Evolutionary conservation across 305 asterid genomes (phyloP).

Genomic region (Andrographis paniculata): DNA sequence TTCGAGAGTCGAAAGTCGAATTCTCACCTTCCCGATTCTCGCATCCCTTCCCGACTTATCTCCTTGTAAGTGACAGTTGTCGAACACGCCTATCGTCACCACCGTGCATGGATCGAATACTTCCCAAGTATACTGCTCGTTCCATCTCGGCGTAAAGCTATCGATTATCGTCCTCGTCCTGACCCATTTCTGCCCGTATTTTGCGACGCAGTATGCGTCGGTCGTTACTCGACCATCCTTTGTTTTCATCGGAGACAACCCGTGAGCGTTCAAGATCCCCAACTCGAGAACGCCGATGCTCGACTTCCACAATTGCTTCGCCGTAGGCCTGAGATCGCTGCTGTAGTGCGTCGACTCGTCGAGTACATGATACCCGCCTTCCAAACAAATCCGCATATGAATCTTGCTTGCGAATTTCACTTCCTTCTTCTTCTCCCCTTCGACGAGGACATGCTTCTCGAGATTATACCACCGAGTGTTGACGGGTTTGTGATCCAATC

Average conservation of each 20-base stretch:
- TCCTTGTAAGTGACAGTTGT: constrained; percentile 59
- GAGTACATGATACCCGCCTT: constrained; percentile 72
- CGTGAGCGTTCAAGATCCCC: constrained; percentile 50
- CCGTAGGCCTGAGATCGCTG: constrained; percentile 71
- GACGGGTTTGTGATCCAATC: constrained; percentile 57
- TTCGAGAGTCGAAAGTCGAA: constrained; percentile 65
- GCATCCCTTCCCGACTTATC: constrained; percentile 55
- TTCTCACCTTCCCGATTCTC: constrained; percentile 69
- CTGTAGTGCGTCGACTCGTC: constrained; percentile 68
- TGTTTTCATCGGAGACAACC: constrained; percentile 57
- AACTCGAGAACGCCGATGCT: constrained; percentile 69
- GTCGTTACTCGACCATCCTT: constrained; percentile 56
- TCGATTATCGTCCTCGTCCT: constrained; percentile 65
- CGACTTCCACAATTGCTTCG: constrained; percentile 56
- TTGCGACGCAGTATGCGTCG: constrained; percentile 74
- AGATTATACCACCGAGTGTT: constrained; percentile 60
- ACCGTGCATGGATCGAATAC: constrained; percentile 75
- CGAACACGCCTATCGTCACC: constrained; percentile 60
- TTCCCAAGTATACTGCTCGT: constrained; percentile 82
- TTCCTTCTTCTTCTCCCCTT: constrained; percentile 59
- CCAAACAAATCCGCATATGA: constrained; percentile 56
- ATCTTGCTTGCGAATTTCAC: constrained; percentile 57
- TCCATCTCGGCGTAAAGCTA: constrained; percentile 55
- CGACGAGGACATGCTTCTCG: constrained; percentile 43
- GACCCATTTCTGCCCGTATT: constrained; percentile 73